Evolutionary conservation across 371 early-diverging fungal genomes (phyloP).

Genomic region (Lichtheimia ramosa): DNA sequence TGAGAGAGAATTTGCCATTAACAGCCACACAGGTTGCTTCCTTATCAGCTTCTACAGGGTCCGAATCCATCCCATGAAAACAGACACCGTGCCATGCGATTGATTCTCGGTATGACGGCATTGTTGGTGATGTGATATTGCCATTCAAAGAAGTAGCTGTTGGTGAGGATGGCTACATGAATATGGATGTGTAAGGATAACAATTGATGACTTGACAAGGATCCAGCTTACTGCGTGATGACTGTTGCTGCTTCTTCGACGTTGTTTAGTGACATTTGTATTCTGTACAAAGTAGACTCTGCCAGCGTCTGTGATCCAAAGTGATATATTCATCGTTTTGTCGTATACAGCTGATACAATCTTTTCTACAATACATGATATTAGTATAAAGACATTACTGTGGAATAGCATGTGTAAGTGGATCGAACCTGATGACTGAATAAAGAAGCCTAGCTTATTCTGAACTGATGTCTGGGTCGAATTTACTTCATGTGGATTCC

Average conservation of each 20-base stretch:
- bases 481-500: conserved; percentile 49
- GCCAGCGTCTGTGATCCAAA: conserved; percentile 45
- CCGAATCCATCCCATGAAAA: conserved; percentile 31
- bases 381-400: background rate
- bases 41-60: conserved; percentile 1
- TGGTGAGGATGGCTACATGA: conserved; percentile 7
- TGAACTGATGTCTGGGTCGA: conserved; percentile 40
- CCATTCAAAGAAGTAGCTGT: conserved; percentile 4
- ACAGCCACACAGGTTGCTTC: conserved; percentile 41
- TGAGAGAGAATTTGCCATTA: conserved; percentile 46
- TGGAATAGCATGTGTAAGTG: background rate
- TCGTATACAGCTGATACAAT: conserved; percentile 26
- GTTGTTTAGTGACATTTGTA: background rate
- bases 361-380: conserved; percentile 23
- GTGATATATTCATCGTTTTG: conserved; percentile 36
- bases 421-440: conserved; percentile 17
- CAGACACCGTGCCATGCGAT: conserved; percentile 41
- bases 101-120: conserved; percentile 30
- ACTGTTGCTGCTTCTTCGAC: conserved; percentile 20
- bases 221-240: conserved; percentile 2
- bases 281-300: conserved; percentile 41
- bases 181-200: background rate
- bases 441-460: conserved; percentile 23
- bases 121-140: conserved; percentile 13
- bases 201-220: background rate